These are phyloP conservation scores for Solanum infundibuliforme DNA, from an alignment of 257 asterid species.

Conservation along the genomic window DNA sequence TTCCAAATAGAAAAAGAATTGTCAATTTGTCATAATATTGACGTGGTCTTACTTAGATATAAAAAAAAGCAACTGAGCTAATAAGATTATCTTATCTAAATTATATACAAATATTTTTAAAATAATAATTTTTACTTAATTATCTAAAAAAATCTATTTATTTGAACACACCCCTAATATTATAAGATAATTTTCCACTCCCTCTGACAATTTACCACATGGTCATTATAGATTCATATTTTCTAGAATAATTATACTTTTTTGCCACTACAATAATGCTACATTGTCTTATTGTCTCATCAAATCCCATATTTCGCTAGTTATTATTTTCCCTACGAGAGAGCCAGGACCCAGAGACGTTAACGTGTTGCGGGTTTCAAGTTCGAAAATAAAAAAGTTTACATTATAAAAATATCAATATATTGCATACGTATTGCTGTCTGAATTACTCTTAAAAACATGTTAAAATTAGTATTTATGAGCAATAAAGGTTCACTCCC, in stretches of 20 bases:
- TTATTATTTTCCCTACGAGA: not conserved
- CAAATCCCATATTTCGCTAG: not conserved
- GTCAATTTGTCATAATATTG: not conserved
- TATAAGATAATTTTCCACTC: not conserved
- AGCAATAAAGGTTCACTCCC: not conserved
- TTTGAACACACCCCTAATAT: not conserved
- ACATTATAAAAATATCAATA: no score
- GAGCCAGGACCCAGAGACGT: not conserved
- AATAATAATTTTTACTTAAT: no score
- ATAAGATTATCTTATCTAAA: no score
- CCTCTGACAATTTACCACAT: not conserved
- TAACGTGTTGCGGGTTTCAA: no score
- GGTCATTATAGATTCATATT: not conserved
- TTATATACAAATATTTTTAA: no score
- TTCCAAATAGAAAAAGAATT: not conserved
- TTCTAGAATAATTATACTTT: not conserved
- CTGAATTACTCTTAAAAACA: no score
- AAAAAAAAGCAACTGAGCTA: not conserved
- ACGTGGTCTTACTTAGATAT: not conserved
- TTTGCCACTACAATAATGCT: not conserved
- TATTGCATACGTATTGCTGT: no score
- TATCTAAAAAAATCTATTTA: not conserved
- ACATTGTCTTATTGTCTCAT: not conserved
- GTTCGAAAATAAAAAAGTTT: no score
- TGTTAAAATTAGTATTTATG: no score